Evolutionary conservation across 805 yeast species (phyloP).

Genomic region (Wickerhamiella domercqiae): DNA sequence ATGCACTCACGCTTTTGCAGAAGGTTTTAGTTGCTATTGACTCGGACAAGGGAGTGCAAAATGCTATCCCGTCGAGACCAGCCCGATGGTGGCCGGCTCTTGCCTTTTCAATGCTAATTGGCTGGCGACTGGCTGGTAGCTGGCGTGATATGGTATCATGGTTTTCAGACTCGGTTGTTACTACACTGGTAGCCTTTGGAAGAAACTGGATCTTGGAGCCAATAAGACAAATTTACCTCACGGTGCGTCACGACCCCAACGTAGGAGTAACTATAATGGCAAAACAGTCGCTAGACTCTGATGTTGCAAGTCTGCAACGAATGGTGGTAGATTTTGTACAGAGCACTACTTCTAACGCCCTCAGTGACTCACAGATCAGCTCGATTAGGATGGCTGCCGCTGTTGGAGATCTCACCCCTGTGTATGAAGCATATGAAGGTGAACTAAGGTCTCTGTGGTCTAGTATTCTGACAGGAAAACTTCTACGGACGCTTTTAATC

Average conservation of each 20-base stretch:
- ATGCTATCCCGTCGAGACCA: constrained; percentile 13
- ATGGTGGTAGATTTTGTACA: constrained; percentile 67
- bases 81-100: constrained; percentile 56
- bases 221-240: constrained; percentile 48
- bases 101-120: constrained; percentile 25
- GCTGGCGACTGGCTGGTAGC: constrained; percentile 29
- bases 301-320: constrained; percentile 63
- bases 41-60: constrained; percentile 3
- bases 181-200: constrained; percentile 53
- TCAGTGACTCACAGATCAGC: constrained; percentile 7
- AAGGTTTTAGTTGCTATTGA: constrained; percentile 4
- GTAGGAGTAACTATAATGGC: constrained; percentile 63
- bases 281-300: constrained; percentile 63
- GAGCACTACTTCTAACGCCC: not conserved
- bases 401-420: constrained; percentile 63
- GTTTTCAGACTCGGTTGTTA: constrained; percentile 41
- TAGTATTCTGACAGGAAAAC: constrained; percentile 49
- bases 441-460: constrained; percentile 58
- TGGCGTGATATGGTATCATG: constrained; percentile 41
- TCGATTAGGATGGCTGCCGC: constrained; percentile 25
- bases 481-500: constrained; percentile 63
- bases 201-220: constrained; percentile 78
- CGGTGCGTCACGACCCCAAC: constrained; percentile 71
- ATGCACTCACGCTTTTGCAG: constrained; percentile 10
- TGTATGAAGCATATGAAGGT: constrained; percentile 66